Conservation (phyloP, 495 filamentous ascomycete genomes). For the Hyaloscypha variabilis region DNA sequence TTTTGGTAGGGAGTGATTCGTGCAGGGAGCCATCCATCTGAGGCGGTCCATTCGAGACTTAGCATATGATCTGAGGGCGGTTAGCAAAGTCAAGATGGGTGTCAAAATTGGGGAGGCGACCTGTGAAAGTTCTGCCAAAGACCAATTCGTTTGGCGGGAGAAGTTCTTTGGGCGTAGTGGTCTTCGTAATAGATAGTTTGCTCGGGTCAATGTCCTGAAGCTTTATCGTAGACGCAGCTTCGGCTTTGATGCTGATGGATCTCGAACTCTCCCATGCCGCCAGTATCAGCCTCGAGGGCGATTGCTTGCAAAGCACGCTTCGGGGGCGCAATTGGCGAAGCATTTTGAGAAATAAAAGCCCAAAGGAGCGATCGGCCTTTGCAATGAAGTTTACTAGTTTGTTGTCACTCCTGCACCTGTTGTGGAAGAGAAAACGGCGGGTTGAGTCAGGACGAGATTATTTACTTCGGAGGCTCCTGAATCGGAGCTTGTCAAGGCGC, state of each 20-base stretch:
- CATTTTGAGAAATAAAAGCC: conserved; percentile 22
- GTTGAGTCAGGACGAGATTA: background rate
- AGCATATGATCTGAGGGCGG: conserved; percentile 84
- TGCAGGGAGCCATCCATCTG: conserved; percentile 77
- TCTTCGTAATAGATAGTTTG: conserved; percentile 75
- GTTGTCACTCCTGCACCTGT: background rate
- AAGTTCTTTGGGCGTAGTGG: conserved; percentile 72
- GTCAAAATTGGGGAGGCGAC: conserved; percentile 19
- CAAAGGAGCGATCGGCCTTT: conserved; percentile 7
- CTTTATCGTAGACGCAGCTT: conserved; percentile 49
- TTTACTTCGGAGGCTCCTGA: conserved; percentile 17
- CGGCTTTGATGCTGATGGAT: conserved; percentile 61
- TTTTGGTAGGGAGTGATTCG: conserved; percentile 93
- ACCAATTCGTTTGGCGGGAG: conserved; percentile 76
- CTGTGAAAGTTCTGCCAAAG: conserved; percentile 85
- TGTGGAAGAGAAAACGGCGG: background rate
- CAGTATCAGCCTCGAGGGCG: conserved; percentile 30
- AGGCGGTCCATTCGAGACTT: conserved; percentile 87
- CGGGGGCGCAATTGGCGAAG: conserved; percentile 34
- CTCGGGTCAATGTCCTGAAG: conserved; percentile 65
- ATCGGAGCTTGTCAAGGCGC: conserved; percentile 15
- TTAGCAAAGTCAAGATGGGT: background rate
- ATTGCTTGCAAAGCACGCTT: conserved; percentile 22
- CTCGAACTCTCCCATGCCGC: conserved; percentile 37
- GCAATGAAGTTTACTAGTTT: background rate